These are phyloP conservation scores for Luffa acutangula DNA, from an alignment of 306 rosid genomes.

Conservation along the genomic window DNA sequence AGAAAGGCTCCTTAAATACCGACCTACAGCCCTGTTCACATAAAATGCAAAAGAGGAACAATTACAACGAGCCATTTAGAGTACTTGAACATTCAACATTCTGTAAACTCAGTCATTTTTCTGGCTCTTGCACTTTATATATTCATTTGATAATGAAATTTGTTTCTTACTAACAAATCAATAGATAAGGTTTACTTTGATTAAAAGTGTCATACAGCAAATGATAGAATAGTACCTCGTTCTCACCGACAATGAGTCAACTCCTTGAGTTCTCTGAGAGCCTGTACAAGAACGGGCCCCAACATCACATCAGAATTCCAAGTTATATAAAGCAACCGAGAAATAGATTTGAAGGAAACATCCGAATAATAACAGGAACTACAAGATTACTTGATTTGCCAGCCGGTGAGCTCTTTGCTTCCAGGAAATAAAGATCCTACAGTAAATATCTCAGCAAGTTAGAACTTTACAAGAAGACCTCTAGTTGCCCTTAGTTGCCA, in stretches of 20 bases:
- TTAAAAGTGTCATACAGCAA: neutral
- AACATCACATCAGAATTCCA: neutral
- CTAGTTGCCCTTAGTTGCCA: too few species aligned
- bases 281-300: conserved; percentile 30
- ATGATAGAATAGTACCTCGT: conserved; percentile 35
- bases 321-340: neutral
- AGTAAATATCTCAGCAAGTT: conserved; percentile 16
- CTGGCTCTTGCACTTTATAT: neutral
- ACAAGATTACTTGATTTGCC: conserved; percentile 32
- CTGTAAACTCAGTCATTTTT: neutral
- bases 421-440: conserved; percentile 72
- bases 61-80: neutral
- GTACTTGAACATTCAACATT: neutral
- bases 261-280: conserved; percentile 42
- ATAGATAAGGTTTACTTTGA: neutral
- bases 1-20: conserved; percentile 46
- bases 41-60: neutral
- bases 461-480: too few species aligned
- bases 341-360: neutral
- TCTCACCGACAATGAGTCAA: conserved; percentile 53
- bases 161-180: neutral
- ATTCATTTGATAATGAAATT: neutral
- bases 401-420: conserved; percentile 46
- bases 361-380: conserved; percentile 5
- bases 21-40: conserved; percentile 53